Evolutionary conservation across 805 yeast genomes (phyloP).

Genomic region (Candida ovalis): DNA sequence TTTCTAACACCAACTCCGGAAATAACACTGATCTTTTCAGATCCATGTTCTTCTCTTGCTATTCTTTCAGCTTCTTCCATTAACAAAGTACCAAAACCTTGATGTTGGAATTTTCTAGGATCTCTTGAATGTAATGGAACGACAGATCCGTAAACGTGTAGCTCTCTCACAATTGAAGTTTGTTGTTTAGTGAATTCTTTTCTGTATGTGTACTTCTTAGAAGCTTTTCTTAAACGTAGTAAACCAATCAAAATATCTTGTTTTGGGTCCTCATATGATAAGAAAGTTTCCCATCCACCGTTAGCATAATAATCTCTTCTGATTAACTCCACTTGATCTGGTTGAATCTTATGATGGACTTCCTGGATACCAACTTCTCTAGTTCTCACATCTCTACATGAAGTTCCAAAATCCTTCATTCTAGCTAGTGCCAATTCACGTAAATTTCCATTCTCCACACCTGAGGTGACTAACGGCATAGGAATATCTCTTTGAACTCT

Average conservation of each 20-base stretch:
- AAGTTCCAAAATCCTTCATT: slow-evolving; percentile 97
- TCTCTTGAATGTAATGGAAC: slow-evolving; percentile 96
- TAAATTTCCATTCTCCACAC: slow-evolving; percentile 96
- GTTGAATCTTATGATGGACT: slow-evolving; percentile 93
- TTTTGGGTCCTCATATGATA: slow-evolving; percentile 94
- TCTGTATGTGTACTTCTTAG: slow-evolving; percentile 84
- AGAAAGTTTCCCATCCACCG: slow-evolving; percentile 98
- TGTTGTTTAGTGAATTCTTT: slow-evolving; percentile 81
- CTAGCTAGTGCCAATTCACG: slow-evolving; percentile 94
- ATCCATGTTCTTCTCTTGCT: slow-evolving; percentile 92
- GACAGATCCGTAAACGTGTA: slow-evolving; percentile 96
- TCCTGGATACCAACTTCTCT: slow-evolving; percentile 99
- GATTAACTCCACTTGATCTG: slow-evolving; percentile 94
- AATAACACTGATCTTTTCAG: slow-evolving; percentile 86
- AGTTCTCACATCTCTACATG: slow-evolving; percentile 94
- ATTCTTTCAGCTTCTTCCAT: slow-evolving; percentile 99
- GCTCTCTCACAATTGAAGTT: slow-evolving; percentile 92
- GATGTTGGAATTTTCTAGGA: slow-evolving; percentile 97
- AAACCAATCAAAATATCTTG: slow-evolving; percentile 93
- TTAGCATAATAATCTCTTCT: slow-evolving; percentile 96
- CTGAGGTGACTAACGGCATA: slow-evolving; percentile 96
- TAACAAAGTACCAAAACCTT: slow-evolving; percentile 93
- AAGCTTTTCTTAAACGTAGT: slow-evolving; percentile 80
- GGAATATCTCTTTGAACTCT: slow-evolving; percentile 99
- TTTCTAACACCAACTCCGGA: slow-evolving; percentile 98